phyloP scores from a whole-genome alignment of 257 asterid genomes.

The Forsythia viridissima region DNA sequence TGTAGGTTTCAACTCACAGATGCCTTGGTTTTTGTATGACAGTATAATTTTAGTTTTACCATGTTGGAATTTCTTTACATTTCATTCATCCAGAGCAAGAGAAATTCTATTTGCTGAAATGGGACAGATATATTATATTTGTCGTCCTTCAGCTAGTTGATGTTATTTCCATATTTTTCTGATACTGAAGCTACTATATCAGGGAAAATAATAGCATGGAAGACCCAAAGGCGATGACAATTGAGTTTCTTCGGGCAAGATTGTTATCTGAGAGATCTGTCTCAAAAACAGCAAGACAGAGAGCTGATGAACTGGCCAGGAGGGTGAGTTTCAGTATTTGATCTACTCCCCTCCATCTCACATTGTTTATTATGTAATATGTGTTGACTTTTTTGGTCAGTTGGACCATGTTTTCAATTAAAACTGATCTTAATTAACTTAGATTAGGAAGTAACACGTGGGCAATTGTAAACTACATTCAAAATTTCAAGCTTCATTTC shows the following conservation, averaged over 20 bases:
- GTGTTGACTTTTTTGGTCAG: not conserved
- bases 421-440: not conserved
- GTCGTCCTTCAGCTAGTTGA: constrained; percentile 5
- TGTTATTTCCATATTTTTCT: constrained; percentile 16
- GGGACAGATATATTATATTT: not conserved
- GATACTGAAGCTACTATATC: constrained; percentile 29
- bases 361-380: not conserved
- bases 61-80: not conserved
- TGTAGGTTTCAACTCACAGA: not conserved
- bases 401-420: not conserved
- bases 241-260: constrained; percentile 85
- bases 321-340: constrained; percentile 56
- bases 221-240: constrained; percentile 69
- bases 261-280: constrained; percentile 89
- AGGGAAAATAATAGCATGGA: constrained; percentile 58
- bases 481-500: not conserved
- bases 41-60: not conserved
- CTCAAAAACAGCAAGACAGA: constrained; percentile 72
- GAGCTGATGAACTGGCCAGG: constrained; percentile 86
- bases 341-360: constrained; percentile 15
- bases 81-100: not conserved
- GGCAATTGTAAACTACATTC: not conserved
- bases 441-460: not conserved
- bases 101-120: not conserved
- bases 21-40: not conserved